Conservation (phyloP, 257 asterid species). For the Salvia miltiorrhiza region DNA sequence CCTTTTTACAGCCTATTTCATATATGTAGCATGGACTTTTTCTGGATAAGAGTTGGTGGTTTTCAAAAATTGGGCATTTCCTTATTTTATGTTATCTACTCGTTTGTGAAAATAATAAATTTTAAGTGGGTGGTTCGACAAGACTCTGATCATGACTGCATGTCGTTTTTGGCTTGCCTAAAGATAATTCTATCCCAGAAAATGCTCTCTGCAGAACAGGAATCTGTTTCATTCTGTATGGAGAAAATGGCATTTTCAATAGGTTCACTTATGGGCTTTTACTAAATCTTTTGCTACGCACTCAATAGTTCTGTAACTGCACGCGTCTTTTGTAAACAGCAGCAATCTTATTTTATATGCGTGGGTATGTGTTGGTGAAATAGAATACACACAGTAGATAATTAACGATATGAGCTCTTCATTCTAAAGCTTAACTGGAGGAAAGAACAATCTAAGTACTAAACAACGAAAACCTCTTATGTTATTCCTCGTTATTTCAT, state of each 20-base stretch:
- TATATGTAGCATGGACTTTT: neutral
- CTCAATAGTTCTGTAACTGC: neutral
- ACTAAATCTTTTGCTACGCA: neutral
- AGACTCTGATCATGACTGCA: neutral
- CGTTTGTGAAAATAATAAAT: neutral
- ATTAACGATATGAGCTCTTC: too few relatives aligned
- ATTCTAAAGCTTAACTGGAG: neutral
- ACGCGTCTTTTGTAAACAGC: neutral
- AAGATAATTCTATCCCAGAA: neutral
- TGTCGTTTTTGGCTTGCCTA: too few relatives aligned
- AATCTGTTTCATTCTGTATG: neutral
- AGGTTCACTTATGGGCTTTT: neutral
- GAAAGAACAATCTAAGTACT: neutral
- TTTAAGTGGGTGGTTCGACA: neutral
- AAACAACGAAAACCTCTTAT: neutral
- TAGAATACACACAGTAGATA: too few relatives aligned
- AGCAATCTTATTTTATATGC: neutral
- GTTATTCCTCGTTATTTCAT: neutral
- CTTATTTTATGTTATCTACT: neutral
- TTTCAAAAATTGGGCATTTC: neutral
- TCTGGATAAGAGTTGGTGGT: neutral
- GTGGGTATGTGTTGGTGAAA: neutral
- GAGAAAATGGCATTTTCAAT: neutral
- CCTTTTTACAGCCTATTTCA: neutral
- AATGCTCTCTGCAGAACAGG: neutral